Conservation (phyloP, 1,284 basidiomycete genomes). For the Pyrrhoderma lamaoense region DNA sequence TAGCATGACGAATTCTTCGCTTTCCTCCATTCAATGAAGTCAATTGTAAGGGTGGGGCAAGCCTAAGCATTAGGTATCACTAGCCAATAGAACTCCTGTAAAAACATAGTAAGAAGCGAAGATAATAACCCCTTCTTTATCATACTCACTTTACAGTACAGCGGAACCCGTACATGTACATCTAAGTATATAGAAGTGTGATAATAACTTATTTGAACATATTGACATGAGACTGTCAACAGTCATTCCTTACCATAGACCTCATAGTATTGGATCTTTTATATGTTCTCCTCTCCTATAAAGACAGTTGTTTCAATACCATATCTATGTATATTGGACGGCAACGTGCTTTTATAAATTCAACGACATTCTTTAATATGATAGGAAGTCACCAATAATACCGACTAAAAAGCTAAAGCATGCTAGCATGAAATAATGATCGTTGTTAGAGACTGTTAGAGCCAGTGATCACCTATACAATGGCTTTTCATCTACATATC, state of each 20-base stretch:
- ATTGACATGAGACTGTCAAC: background rate
- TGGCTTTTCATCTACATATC: constrained; percentile 61
- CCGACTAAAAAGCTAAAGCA: constrained; percentile 65
- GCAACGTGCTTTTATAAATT: constrained; percentile 45
- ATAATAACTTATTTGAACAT: background rate
- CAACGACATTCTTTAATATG: constrained; percentile 54
- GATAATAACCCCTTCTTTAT: constrained; percentile 58
- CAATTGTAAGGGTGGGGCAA: constrained; percentile 72
- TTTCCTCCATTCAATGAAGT: constrained; percentile 63
- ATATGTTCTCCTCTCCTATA: constrained; percentile 53
- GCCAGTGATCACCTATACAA: too few species aligned
- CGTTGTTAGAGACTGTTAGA: constrained; percentile 1
- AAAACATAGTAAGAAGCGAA: constrained; percentile 15
- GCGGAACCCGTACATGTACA: constrained; percentile 67
- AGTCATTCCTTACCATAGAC: constrained; percentile 55
- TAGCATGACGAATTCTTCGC: constrained; percentile 11
- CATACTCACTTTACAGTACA: constrained; percentile 58
- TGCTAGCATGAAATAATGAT: constrained; percentile 36
- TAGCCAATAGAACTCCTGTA: background rate
- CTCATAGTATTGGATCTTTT: constrained; percentile 77
- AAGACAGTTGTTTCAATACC: background rate
- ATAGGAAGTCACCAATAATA: constrained; percentile 55
- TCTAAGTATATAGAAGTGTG: background rate
- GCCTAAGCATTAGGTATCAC: constrained; percentile 37
- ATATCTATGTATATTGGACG: background rate